Evolutionary conservation across 345 rosid species (phyloP).

Genomic region (Arabidopsis thaliana): TAIR10.1 NC_003074.8:4225001-4225500

Average conservation of each 20-base stretch:
- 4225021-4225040: conserved; percentile 8
- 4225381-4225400: not conserved
- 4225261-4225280: not conserved
- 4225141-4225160: conserved; percentile 25
- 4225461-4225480: conserved; percentile 32
- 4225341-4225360: not conserved
- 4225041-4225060: not conserved
- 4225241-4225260: not conserved
- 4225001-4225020: not conserved
- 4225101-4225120: not conserved
- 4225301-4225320: not conserved
- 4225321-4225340: conserved; percentile 15
- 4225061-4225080: not conserved
- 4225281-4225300: conserved; percentile 30
- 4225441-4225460: conserved; percentile 22
- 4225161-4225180: conserved; percentile 18
- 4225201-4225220: not conserved
- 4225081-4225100: not conserved
- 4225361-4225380: not conserved
- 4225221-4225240: not conserved
- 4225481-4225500: conserved; percentile 24
- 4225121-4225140: not conserved
- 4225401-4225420: not conserved
- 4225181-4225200: not conserved
- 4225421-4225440: conserved; percentile 8